phyloP scores from a whole-genome alignment of 2,329 filamentous ascomycete species.

The Calonectria honghensis region DNA sequence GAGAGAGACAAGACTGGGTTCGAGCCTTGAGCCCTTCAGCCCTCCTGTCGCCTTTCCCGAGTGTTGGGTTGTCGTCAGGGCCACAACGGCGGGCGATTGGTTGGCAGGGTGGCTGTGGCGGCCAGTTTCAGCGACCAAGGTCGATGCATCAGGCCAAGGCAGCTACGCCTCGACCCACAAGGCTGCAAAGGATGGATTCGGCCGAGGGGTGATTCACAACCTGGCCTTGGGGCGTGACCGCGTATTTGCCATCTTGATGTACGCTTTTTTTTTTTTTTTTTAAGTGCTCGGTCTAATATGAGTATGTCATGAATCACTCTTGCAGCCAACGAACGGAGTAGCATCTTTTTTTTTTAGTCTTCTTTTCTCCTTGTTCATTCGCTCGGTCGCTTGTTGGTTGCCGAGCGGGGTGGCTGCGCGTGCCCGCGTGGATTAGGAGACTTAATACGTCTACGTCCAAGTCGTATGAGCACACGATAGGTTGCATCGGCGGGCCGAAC shows the following conservation, averaged over 20 bases:
- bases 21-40: constrained; percentile 12
- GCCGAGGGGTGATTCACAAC: neutral
- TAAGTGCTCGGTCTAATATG: neutral
- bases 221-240: neutral
- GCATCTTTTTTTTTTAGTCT: neutral
- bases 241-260: neutral
- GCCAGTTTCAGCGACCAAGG: constrained; percentile 27
- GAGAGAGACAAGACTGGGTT: neutral
- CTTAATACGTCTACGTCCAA: neutral
- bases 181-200: constrained; percentile 10
- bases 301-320: neutral
- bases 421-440: neutral
- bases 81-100: constrained; percentile 11
- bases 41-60: neutral
- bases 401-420: neutral
- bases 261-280: neutral
- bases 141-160: constrained; percentile 13
- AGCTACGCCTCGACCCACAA: constrained; percentile 34
- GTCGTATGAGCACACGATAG: neutral
- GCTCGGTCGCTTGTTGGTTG: neutral
- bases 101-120: constrained; percentile 38
- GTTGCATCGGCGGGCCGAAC: constrained; percentile 6
- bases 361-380: neutral
- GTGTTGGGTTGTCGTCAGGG: neutral
- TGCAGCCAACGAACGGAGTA: neutral